A percentile compares a stretch with the other conserved stretches of the same genome.
phyloP scores from a whole-genome alignment of 129 eudicot genomes.

The Gnaphalium uliginosum region DNA sequence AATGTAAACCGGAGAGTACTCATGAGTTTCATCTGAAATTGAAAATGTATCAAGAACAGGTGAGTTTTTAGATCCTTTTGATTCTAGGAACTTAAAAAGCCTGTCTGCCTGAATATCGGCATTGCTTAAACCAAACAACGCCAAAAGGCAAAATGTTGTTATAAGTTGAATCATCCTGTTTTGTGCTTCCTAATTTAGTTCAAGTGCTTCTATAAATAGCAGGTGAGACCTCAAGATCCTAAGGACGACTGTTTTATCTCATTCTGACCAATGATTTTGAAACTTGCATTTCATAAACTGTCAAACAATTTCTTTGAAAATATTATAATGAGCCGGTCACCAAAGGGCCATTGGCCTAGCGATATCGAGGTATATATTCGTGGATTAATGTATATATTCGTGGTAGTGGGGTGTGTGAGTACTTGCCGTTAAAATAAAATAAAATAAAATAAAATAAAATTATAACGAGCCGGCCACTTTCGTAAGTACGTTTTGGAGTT shows the following conservation, averaged over 20 bases:
- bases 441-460: too few relatives aligned
- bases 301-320: neutral
- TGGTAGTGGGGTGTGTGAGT: too few relatives aligned
- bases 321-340: too few relatives aligned
- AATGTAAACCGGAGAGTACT: neutral
- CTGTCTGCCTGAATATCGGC: neutral
- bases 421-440: too few relatives aligned
- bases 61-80: neutral
- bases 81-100: neutral
- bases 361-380: too few relatives aligned
- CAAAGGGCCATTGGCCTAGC: too few relatives aligned
- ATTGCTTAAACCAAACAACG: slow-evolving; percentile 3
- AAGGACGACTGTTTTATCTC: slow-evolving; percentile 10
- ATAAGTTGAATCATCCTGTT: slow-evolving; percentile 25
- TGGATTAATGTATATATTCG: too few relatives aligned
- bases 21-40: neutral
- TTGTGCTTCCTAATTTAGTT: neutral
- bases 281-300: neutral
- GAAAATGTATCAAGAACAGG: neutral
- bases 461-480: slow-evolving; percentile 1
- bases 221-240: neutral
- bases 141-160: slow-evolving; percentile 19
- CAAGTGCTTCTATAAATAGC: slow-evolving; percentile 13
- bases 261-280: neutral
- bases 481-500: neutral